Evolutionary conservation across 305 asterid genomes (phyloP).

Genomic region (Solanum chacoense): DNA sequence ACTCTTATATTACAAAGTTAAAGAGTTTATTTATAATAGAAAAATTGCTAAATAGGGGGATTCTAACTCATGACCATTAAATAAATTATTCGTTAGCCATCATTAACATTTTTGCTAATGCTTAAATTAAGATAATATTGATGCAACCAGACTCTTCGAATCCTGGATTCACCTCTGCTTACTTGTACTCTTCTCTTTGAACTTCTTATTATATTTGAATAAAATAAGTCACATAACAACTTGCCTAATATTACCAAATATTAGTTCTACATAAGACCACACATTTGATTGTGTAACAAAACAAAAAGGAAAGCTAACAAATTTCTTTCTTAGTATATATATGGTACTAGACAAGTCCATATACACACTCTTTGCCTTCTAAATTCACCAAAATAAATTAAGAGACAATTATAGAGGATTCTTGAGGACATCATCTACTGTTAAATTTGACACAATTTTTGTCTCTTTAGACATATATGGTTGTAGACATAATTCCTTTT

Average conservation of each 20-base stretch:
- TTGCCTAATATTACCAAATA: background rate
- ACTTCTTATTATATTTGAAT: background rate
- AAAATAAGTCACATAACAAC: background rate
- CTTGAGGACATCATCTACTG: background rate
- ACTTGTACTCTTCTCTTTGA: background rate
- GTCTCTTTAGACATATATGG: background rate
- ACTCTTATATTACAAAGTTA: too few species aligned
- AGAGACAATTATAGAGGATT: background rate
- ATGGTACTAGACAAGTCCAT: background rate
- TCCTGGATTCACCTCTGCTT: background rate
- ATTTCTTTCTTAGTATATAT: background rate
- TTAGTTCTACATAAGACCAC: background rate
- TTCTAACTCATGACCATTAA: too few species aligned
- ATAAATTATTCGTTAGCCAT: too few species aligned
- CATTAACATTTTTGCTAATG: too few species aligned
- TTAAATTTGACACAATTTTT: background rate
- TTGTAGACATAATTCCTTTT: background rate
- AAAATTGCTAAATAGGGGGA: too few species aligned
- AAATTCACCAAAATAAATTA: background rate
- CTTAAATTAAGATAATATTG: too few species aligned
- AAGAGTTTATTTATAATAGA: too few species aligned
- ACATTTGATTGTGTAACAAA: background rate
- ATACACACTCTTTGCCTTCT: background rate
- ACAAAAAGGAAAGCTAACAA: background rate
- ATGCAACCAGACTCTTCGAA: rapidly evolving